A percentile compares a stretch with the other conserved stretches of the same genome.
phyloP scores from a whole-genome alignment of 805 yeast species.

The Ogataea dorogensis region DNA sequence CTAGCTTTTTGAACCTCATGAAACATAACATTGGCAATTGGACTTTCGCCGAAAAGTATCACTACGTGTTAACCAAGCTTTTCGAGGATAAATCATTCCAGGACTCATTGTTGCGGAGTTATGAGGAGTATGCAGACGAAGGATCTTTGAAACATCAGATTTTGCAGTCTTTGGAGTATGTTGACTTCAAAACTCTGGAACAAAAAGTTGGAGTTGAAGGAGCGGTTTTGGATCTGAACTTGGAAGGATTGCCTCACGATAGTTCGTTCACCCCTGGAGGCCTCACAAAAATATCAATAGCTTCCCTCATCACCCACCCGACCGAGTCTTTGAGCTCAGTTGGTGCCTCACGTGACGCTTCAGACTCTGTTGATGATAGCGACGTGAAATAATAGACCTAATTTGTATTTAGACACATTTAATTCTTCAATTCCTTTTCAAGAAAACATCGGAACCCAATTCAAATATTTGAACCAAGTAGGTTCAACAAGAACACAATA shows the following conservation, averaged over 20 bases:
- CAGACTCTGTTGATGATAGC: conserved; percentile 1
- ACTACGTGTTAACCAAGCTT: conserved; percentile 7
- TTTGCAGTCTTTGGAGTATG: neutral
- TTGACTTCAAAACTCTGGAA: conserved; percentile 1
- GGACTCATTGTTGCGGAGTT: conserved; percentile 2
- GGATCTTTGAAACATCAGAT: neutral
- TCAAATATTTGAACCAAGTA: conserved; percentile 75
- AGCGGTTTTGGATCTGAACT: neutral
- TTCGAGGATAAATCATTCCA: conserved; percentile 6
- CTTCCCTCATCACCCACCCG: conserved; percentile 18
- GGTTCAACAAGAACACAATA: conserved; percentile 80
- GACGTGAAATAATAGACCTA: neutral
- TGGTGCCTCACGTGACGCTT: conserved; percentile 4
- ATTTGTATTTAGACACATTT: no score
- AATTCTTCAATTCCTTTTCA: conserved; percentile 6
- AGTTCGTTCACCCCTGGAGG: no score
- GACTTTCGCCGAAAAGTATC: conserved; percentile 7
- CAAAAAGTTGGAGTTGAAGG: neutral
- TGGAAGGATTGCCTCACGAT: no score
- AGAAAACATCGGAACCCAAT: conserved; percentile 47
- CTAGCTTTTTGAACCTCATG: conserved; percentile 2
- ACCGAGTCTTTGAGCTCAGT: conserved; percentile 1
- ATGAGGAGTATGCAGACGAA: neutral
- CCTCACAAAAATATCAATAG: conserved; percentile 21
- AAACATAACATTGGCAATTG: conserved; percentile 6